Evolutionary conservation across 129 eudicot species (phyloP), one percentile per base, ranked within the genome.

Genomic region (Solidago caesia): DNA sequence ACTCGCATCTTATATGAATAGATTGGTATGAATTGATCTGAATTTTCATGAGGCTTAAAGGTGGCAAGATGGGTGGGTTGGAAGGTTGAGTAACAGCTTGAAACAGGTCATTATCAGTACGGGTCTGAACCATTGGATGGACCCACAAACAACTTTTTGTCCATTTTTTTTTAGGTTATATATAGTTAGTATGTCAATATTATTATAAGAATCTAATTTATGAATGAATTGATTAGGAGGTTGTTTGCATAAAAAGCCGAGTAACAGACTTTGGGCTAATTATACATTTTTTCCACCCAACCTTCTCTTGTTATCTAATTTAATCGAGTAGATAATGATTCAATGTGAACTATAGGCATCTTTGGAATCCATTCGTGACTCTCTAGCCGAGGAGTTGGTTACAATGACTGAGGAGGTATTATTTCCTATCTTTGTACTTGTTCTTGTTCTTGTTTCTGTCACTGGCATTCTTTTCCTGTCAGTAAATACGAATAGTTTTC

Each of bases 341-440:
- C 4, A 44, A 41, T 64, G 65, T 63, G 58, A 73, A 70, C 74
- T 74, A 48, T 80, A 92, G 98, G 96, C 92, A 49, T 87, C 98
- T 70, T 70, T 92, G 98, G 96, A 89, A 82, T 87, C 98, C 41
- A 92, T 92, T 56, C 90, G 98, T 49, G 96, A 92, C 77, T 89
- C 98, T 73, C 96, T 92, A 86, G 92, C 98, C 29, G 98, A 92
- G 86, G 98, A 92, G 86, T 75, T 92, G 82, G 98, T 92, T 68
- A 89, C 89, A 77, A 80, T 92, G 96, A 92, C 98, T 10, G 98
- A 83, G 66, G 87, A 89, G 89, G 98, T 89, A 68, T n/a, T 1
- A 16, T 68, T 68, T 57, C 67, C 14, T 44, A 44, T 44, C n/a
- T 65, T 44, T 45, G 15, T 26, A 7, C 14, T 7, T 46, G 6